Conservation (phyloP, 169 alveolate species). For the Plasmodium knowlesi region DNA sequence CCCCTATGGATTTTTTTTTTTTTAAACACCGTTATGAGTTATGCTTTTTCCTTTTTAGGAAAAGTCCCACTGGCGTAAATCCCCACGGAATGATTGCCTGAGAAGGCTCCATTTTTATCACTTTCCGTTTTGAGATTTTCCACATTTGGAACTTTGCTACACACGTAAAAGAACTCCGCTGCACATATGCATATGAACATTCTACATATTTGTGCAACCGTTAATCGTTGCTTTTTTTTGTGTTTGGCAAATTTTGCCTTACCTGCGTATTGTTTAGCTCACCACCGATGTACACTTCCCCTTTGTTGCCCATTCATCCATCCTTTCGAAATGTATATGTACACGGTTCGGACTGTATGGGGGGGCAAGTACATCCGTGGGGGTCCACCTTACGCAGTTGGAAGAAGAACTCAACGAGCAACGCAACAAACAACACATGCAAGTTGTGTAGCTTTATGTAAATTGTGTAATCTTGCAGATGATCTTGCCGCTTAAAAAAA, state of each 20-base stretch:
- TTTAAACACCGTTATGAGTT: not conserved
- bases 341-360: not conserved
- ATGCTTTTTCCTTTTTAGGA: not conserved
- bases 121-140: not conserved
- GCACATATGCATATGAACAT: not conserved
- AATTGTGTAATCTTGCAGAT: not conserved
- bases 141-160: not conserved
- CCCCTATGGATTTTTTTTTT: not conserved
- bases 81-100: not conserved
- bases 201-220: not conserved
- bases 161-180: not conserved
- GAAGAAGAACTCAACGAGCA: not conserved
- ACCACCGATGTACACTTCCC: not conserved
- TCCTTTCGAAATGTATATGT: not conserved
- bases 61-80: not conserved
- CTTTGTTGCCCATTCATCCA: not conserved
- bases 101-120: not conserved
- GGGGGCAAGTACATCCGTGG: not conserved
- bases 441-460: not conserved
- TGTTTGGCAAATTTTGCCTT: not conserved
- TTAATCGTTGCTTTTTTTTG: not conserved
- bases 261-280: not conserved
- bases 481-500: not conserved
- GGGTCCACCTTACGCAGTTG: not conserved
- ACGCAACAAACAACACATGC: too few species aligned